These are phyloP conservation scores for Salinomyces thailandicus DNA, from an alignment of 2,329 filamentous ascomycete genomes.

Conservation along the genomic window DNA sequence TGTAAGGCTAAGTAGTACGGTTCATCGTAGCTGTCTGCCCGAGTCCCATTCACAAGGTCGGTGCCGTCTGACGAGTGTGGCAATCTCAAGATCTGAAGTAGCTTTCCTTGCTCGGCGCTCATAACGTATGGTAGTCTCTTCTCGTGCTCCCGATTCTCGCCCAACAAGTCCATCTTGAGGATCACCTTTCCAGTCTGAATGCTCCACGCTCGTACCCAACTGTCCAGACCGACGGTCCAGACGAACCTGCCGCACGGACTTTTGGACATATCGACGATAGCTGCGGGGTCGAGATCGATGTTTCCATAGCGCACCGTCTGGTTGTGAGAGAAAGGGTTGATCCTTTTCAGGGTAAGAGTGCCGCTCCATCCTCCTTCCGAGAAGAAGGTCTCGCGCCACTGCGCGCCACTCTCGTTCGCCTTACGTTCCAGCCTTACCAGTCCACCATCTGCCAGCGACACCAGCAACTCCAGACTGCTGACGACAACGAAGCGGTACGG, in stretches of 20 bases:
- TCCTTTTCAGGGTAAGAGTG: constrained; percentile 49
- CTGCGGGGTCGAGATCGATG: constrained; percentile 54
- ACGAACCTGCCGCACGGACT: constrained; percentile 43
- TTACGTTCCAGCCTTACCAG: constrained; percentile 60
- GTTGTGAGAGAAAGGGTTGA: constrained; percentile 56
- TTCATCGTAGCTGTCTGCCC: constrained; percentile 8
- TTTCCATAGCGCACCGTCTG: constrained; percentile 55
- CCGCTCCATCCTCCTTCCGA: constrained; percentile 58
- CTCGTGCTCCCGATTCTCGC: constrained; percentile 37
- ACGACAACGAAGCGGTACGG: constrained; percentile 73
- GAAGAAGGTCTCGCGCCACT: constrained; percentile 63
- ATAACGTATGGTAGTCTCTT: constrained; percentile 57
- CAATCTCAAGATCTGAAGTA: constrained; percentile 61
- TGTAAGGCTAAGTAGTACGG: constrained; percentile 65
- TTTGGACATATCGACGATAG: constrained; percentile 49
- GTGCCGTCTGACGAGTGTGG: constrained; percentile 45
- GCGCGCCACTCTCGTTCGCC: constrained; percentile 40
- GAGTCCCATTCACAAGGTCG: constrained; percentile 6
- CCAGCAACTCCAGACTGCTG: constrained; percentile 61
- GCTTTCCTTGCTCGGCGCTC: constrained; percentile 64
- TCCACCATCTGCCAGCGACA: constrained; percentile 71
- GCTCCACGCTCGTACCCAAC: constrained; percentile 84
- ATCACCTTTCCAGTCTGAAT: constrained; percentile 68
- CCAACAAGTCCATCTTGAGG: constrained; percentile 66
- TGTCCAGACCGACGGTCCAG: constrained; percentile 81